Evolutionary conservation across 441 rosid species (phyloP), one percentile per base, ranked within the genome.

Genomic region (Gossypium schwendimanii): DNA sequence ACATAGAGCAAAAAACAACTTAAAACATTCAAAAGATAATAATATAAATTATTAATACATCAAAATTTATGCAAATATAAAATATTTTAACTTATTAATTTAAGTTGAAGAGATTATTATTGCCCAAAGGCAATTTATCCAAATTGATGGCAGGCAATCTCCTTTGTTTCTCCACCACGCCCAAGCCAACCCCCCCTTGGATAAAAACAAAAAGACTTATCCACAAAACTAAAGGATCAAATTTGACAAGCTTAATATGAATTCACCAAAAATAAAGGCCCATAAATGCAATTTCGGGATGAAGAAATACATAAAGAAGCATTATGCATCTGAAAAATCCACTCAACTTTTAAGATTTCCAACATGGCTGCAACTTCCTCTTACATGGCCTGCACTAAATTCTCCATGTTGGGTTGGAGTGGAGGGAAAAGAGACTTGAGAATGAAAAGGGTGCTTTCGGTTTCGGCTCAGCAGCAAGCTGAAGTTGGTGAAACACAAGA

Each of bases 301-400:
- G 6, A 3, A 75, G 41, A 68, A 33, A 31, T 2, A 18, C 62
- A 69, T 10, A 52, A 50, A 64, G 7, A 47, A 58, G 23, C 20
- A 20, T 65, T 31, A 17, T 18, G 24, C 10, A 28, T 28, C 20
- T 14, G 52, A 45, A 55, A 4, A 73, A 57, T 24, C n/a, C 65
- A 24, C 41, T 57, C 39, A 45, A 45, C 12, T 7, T 63, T 10
- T 0, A 20, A 63, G 23, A 62, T 62, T 17, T 28, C 41, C 21
- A 41, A 26, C 58, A 87, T 86, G 92, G 89, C 92, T 47, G 79
- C 87, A 63, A 75, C 85, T 64, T 85, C 85, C 70, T 78, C 85
- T 52, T 81, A 76, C 88, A 78, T 81, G 80, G 85, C 85, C 31
- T 79, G 76, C 65, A 62, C 92, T 7, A 85, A 81, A 64, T 82